These are phyloP conservation scores for Ogataea neopini DNA, from an alignment of 805 yeast species.

Conservation along the genomic window DNA sequence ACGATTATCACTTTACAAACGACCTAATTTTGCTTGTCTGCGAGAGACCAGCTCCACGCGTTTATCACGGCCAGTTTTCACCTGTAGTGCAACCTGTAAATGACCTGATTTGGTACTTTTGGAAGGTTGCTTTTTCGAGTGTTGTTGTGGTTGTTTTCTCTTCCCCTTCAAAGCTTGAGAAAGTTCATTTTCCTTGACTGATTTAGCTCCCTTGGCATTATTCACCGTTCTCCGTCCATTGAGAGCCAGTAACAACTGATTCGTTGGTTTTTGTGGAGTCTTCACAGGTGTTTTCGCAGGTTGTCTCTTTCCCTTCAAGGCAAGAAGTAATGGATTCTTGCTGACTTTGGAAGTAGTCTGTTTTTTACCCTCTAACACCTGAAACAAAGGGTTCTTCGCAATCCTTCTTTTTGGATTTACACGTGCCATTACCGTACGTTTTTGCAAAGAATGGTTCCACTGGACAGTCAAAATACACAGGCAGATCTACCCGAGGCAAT, in stretches of 20 bases:
- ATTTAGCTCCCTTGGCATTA: too few relatives aligned
- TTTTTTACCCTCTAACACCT: constrained; percentile 10
- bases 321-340: constrained; percentile 3
- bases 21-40: not conserved
- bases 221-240: not conserved
- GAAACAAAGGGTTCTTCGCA: constrained; percentile 13
- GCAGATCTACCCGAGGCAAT: not conserved
- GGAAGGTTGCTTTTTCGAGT: too few relatives aligned
- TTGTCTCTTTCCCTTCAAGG: not conserved
- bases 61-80: not conserved
- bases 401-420: not conserved
- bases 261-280: not conserved
- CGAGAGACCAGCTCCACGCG: constrained; percentile 7
- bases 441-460: too few relatives aligned
- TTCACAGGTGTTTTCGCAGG: not conserved
- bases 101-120: not conserved
- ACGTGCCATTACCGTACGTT: not conserved
- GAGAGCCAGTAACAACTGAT: constrained; percentile 7
- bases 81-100: constrained; percentile 8
- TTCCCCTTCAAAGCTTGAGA: constrained; percentile 9
- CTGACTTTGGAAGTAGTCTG: not conserved
- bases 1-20: not conserved
- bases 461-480: not conserved
- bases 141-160: too few relatives aligned
- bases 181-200: constrained; percentile 7